Percentiles rank a stretch among this genome's conserved stretches.
These are phyloP conservation scores for Yamadazyma atmosphaerica DNA, from an alignment of 1,139 yeast species.

Conservation along the genomic window DNA sequence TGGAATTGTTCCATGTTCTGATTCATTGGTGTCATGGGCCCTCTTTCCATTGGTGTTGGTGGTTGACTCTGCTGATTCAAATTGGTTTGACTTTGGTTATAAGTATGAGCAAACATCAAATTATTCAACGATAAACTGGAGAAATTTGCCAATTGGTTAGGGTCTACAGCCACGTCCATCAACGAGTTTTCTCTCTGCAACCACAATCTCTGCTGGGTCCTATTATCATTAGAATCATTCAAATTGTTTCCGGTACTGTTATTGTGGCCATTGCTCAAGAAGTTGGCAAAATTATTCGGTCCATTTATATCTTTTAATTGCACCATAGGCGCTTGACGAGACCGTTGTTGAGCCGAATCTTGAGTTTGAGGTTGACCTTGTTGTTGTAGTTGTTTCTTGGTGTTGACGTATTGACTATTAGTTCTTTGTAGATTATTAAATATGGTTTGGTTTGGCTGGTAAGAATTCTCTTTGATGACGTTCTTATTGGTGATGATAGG, in stretches of 20 bases:
- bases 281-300: too few relatives aligned
- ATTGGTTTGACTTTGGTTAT: constrained; percentile 26
- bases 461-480: constrained; percentile 37
- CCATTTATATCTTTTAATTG: constrained; percentile 20
- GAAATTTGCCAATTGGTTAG: constrained; percentile 34
- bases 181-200: constrained; percentile 74
- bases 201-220: constrained; percentile 85
- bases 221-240: constrained; percentile 20
- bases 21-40: constrained; percentile 9
- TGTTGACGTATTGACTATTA: constrained; percentile 32
- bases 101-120: constrained; percentile 46
- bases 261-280: too few relatives aligned
- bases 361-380: constrained; percentile 9
- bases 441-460: constrained; percentile 48
- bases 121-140: constrained; percentile 47
- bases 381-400: constrained; percentile 22
- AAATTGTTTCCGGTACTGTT: constrained; percentile 19
- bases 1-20: constrained; percentile 1
- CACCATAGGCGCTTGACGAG: constrained; percentile 7
- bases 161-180: constrained; percentile 51
- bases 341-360: background rate
- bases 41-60: constrained; percentile 10
- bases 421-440: constrained; percentile 45
- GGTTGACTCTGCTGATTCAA: constrained; percentile 20
- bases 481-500: constrained; percentile 38